Evolutionary conservation across 2,329 filamentous ascomycete genomes (phyloP), one percentile per base, ranked within the genome.

Genomic region (Bipolaris victoriae): DNA sequence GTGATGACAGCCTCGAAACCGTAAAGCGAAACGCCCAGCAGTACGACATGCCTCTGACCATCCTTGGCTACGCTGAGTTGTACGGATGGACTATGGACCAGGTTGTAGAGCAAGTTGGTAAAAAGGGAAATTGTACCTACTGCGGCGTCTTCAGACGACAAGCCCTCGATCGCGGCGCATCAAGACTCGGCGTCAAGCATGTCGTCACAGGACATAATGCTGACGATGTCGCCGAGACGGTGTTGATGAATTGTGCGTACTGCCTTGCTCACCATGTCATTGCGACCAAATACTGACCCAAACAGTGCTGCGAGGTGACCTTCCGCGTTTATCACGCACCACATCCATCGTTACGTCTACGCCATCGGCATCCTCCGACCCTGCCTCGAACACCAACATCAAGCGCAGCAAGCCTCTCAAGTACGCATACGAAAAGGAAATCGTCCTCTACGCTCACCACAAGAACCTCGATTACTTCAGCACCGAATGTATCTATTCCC

Each of bases 11-110:
- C 47, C 81, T 99, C 16, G 93, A 98, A 78, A 98, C 95, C 0
- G 95, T 99, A 44, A 97, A 97, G 83, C 84, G 94, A 58, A 98
- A 99, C 76, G 91, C 93, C 0, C 76, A 85, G 11, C 92, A 98
- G 76, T 97, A 98, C 78, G 87, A 89, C 1, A 96, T 99, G 89
- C 87, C 90, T 0, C 80, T 99, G 47, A 91, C 92, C 67, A 96
- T 99, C 54, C 87, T 99, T 48, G 92, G 94, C 48, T 99, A 99
- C 70, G 89, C 89, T 52, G 90, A 97, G 70, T 82, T 99, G 9
- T 99, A 99, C 75, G 95, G 94, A 7, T 99, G 95, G 95, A 97
- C 93, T 1, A 99, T 99, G 95, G 95, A 99, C 72, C 92, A 98
- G 72, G 95, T 99, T 9, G 96, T 99, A 3, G 90, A 93, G 69